A percentile compares a stretch with the other conserved stretches of the same genome.
Evolutionary conservation across 768 basidiomycete species (phyloP).

Genomic region (Clathrus columnatus): DNA sequence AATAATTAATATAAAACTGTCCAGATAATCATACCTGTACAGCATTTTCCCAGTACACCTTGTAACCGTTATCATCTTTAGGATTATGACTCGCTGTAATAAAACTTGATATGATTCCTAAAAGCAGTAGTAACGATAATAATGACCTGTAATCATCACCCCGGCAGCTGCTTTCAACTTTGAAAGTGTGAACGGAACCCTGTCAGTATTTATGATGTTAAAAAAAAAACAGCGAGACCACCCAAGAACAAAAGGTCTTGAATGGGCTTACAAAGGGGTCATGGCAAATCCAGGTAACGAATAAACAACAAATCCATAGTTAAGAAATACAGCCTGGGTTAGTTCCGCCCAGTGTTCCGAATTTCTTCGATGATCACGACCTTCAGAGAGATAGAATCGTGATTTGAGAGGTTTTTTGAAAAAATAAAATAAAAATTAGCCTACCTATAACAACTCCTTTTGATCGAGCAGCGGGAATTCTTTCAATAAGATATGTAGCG

Average conservation of each 20-base stretch:
- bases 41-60: conserved; percentile 87
- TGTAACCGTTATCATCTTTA: conserved; percentile 89
- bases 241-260: neutral
- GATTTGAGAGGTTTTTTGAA: neutral
- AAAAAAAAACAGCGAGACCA: too few relatives aligned
- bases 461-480: conserved; percentile 40
- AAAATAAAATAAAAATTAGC: neutral
- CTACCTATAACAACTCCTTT: conserved; percentile 65
- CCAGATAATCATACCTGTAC: conserved; percentile 62
- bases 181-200: conserved; percentile 74
- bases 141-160: conserved; percentile 80
- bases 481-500: conserved; percentile 55
- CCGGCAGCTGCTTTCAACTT: conserved; percentile 64
- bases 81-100: conserved; percentile 76
- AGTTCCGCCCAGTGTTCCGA: conserved; percentile 70
- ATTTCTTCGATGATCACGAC: conserved; percentile 80
- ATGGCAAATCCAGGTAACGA: conserved; percentile 64
- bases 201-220: too few relatives aligned
- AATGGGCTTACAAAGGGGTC: conserved; percentile 57
- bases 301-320: conserved; percentile 58
- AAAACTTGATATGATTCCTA: conserved; percentile 4
- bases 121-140: neutral
- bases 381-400: neutral
- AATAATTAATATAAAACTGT: neutral
- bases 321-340: conserved; percentile 62